Conservation (phyloP, 1,284 basidiomycete species). For the Ustilago xerochloae region DNA sequence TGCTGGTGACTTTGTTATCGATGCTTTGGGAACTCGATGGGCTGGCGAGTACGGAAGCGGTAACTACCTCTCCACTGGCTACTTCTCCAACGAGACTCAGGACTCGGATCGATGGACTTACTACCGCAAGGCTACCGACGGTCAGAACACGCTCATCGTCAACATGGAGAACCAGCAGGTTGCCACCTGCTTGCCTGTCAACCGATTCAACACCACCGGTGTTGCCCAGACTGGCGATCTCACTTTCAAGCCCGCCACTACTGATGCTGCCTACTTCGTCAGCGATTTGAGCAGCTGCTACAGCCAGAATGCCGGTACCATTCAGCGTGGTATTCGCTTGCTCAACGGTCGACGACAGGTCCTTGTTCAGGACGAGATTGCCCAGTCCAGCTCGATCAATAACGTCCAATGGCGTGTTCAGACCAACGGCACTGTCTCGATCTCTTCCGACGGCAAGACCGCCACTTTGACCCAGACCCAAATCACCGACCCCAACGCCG, state of each 20-base stretch:
- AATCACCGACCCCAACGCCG: conserved; percentile 72
- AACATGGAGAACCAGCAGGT: conserved; percentile 84
- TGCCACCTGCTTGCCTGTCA: conserved; percentile 73
- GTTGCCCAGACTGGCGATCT: conserved; percentile 82
- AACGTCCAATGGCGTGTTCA: conserved; percentile 90
- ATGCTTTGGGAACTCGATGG: conserved; percentile 94
- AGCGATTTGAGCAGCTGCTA: conserved; percentile 85
- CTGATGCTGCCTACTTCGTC: conserved; percentile 85
- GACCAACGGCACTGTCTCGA: conserved; percentile 79
- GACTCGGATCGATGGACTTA: conserved; percentile 60
- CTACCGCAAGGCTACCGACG: conserved; percentile 95
- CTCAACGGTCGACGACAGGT: conserved; percentile 89
- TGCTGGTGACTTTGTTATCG: conserved; percentile 91
- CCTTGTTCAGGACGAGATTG: conserved; percentile 73
- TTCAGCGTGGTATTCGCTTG: conserved; percentile 86
- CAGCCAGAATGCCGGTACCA: conserved; percentile 73
- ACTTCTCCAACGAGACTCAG: conserved; percentile 62
- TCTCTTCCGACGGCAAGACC: conserved; percentile 69
- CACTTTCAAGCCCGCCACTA: conserved; percentile 72
- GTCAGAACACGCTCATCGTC: conserved; percentile 93
- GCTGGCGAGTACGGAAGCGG: conserved; percentile 92
- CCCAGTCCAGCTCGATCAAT: conserved; percentile 41
- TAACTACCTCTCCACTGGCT: conserved; percentile 76
- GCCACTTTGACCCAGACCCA: conserved; percentile 77
- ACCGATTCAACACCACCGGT: conserved; percentile 74